Percentiles rank a stretch among this genome's conserved stretches.
These are phyloP conservation scores for Heimioporus sp. DNA, from an alignment of 768 basidiomycete genomes.

Conservation along the genomic window DNA sequence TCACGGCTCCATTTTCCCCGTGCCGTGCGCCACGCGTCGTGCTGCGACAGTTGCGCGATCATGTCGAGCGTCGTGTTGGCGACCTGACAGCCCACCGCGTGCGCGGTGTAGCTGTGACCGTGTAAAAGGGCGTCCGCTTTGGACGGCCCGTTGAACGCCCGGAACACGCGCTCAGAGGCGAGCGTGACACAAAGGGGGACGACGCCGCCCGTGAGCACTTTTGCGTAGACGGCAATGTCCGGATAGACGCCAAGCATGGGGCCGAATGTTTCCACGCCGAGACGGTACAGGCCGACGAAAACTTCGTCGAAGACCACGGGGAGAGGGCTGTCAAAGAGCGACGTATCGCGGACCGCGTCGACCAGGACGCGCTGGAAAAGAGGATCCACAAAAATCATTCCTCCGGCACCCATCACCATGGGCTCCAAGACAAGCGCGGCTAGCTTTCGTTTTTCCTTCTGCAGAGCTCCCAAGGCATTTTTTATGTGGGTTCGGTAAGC, in stretches of 20 bases:
- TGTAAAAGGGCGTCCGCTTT: constrained; percentile 90
- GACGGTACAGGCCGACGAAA: constrained; percentile 87
- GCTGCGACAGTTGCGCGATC: constrained; percentile 47
- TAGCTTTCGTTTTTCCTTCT: constrained; percentile 41
- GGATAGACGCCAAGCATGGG: constrained; percentile 71
- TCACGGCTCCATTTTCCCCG: constrained; percentile 52
- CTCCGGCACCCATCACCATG: constrained; percentile 90
- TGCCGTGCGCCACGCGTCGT: constrained; percentile 60
- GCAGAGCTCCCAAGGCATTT: constrained; percentile 47
- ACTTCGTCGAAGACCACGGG: constrained; percentile 97
- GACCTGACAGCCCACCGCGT: constrained; percentile 89
- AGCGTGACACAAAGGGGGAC: constrained; percentile 86
- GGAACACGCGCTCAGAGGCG: constrained; percentile 76
- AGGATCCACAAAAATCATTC: constrained; percentile 97
- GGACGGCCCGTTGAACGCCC: constrained; percentile 67
- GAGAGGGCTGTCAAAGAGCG: constrained; percentile 47
- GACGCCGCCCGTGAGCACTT: constrained; percentile 90
- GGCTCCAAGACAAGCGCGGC: constrained; percentile 90
- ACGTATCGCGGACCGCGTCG: constrained; percentile 65
- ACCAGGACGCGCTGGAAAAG: constrained; percentile 89
- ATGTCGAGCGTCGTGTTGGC: constrained; percentile 77
- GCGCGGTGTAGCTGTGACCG: constrained; percentile 95
- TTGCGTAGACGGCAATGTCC: constrained; percentile 90
- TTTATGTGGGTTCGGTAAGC: constrained; percentile 61
- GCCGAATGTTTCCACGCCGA: constrained; percentile 66